Evolutionary conservation across 2,329 filamentous ascomycete genomes (phyloP).

Genomic region (Ceratocystis ficicola): DNA sequence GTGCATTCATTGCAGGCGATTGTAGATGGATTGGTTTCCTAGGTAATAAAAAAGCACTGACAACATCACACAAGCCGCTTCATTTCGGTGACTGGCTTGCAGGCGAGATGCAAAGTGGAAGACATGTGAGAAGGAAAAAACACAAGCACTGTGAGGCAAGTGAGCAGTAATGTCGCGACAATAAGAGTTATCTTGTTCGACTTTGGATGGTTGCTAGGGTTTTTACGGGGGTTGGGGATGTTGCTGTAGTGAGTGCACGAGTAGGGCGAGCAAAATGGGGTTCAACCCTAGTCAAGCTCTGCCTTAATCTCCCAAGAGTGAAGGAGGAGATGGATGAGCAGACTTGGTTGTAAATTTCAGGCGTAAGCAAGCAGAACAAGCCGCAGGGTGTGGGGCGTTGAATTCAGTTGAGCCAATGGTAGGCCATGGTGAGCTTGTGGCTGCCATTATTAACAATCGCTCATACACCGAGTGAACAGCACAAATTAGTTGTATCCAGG

Average conservation of each 20-base stretch:
- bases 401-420: too few species aligned
- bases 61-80: not conserved
- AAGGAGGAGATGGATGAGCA: too few species aligned
- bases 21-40: conserved; percentile 1
- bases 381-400: too few species aligned
- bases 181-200: not conserved
- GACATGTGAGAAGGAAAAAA: not conserved
- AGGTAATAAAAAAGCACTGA: conserved; percentile 1
- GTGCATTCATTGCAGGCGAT: not conserved
- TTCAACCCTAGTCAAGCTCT: not conserved
- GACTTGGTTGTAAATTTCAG: too few species aligned
- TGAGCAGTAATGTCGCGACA: not conserved
- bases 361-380: too few species aligned
- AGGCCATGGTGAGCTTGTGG: too few species aligned
- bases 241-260: not conserved
- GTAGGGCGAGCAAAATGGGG: not conserved
- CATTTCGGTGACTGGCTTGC: not conserved
- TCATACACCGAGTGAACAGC: too few species aligned
- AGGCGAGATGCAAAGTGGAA: not conserved
- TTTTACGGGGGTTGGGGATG: not conserved
- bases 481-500: too few species aligned
- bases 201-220: not conserved
- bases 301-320: not conserved
- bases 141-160: not conserved
- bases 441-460: too few species aligned